Conservation (phyloP, 805 yeast species). For the Torulaspora indica region DNA sequence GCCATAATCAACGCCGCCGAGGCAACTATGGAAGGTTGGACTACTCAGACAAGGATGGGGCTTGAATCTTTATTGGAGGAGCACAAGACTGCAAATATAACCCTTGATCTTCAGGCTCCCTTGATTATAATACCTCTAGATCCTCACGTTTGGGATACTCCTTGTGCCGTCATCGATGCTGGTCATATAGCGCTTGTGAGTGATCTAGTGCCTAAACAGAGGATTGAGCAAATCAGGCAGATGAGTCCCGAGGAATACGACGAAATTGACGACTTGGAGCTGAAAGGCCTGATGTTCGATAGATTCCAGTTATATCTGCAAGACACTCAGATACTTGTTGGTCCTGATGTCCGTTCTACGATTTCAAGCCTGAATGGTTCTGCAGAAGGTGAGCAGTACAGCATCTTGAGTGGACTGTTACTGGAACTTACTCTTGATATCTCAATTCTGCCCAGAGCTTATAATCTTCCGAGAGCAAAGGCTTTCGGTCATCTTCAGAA, state of each 20-base stretch:
- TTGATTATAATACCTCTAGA: constrained; percentile 80
- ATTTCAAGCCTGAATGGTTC: constrained; percentile 60
- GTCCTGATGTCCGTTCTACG: constrained; percentile 73
- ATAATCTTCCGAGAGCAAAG: constrained; percentile 64
- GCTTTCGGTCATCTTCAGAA: constrained; percentile 74
- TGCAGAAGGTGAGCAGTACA: constrained; percentile 39
- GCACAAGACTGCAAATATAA: constrained; percentile 82
- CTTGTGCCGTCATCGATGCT: constrained; percentile 89
- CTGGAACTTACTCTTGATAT: constrained; percentile 71
- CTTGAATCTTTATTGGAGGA: constrained; percentile 90
- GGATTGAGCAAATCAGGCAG: constrained; percentile 62
- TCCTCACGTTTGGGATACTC: constrained; percentile 71
- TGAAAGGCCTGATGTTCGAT: constrained; percentile 84
- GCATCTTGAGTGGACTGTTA: constrained; percentile 70
- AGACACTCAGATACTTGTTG: constrained; percentile 85
- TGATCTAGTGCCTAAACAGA: constrained; percentile 68
- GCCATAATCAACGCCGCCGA: constrained; percentile 93
- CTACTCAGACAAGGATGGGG: constrained; percentile 86
- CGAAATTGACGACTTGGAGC: constrained; percentile 39
- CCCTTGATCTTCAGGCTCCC: constrained; percentile 91
- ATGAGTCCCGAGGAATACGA: constrained; percentile 70
- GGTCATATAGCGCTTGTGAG: constrained; percentile 86
- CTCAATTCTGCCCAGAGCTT: constrained; percentile 79
- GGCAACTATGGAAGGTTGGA: constrained; percentile 85
- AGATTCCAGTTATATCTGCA: constrained; percentile 69